Percentiles rank a stretch among this genome's conserved stretches.
These are phyloP conservation scores for Dendrobium officinale DNA, from an alignment of 106 monocot genomes.

Conservation along the genomic window DNA sequence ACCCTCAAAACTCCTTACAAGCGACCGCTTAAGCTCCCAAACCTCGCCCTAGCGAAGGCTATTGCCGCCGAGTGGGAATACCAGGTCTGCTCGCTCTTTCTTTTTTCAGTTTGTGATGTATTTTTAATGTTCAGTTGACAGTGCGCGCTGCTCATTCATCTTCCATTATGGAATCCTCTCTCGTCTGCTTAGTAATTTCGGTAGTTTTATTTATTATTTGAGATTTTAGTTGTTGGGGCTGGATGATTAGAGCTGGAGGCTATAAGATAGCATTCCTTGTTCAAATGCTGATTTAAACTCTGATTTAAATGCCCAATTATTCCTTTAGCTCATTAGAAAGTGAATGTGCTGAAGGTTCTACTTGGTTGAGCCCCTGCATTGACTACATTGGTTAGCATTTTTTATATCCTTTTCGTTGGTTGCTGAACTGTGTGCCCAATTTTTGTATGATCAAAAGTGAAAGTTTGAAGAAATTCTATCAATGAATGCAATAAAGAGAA, in stretches of 20 bases:
- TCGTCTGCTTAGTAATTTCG: background rate
- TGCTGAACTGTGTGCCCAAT: background rate
- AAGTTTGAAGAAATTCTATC: background rate
- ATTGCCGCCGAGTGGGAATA: slow-evolving; percentile 98
- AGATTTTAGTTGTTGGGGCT: background rate
- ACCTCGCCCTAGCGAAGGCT: slow-evolving; percentile 74
- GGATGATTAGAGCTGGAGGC: background rate
- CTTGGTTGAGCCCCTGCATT: too few species aligned
- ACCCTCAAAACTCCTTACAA: slow-evolving; percentile 88
- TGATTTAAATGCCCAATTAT: background rate
- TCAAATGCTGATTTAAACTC: background rate
- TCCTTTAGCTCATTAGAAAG: background rate
- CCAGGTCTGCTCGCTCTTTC: slow-evolving; percentile 49
- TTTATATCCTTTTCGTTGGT: background rate
- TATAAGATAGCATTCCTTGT: background rate
- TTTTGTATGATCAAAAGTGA: background rate
- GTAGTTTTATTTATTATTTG: background rate
- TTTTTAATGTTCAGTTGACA: background rate
- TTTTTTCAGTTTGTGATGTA: slow-evolving; percentile 3
- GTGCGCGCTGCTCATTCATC: background rate
- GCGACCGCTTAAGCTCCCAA: slow-evolving; percentile 69
- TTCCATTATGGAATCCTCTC: background rate
- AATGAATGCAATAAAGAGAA: background rate
- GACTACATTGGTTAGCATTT: background rate
- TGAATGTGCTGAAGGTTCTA: background rate